A percentile compares a stretch with the other conserved stretches of the same genome.
These are phyloP conservation scores for Daldinia vernicosa DNA, from an alignment of 495 filamentous ascomycete genomes.

Conservation along the genomic window DNA sequence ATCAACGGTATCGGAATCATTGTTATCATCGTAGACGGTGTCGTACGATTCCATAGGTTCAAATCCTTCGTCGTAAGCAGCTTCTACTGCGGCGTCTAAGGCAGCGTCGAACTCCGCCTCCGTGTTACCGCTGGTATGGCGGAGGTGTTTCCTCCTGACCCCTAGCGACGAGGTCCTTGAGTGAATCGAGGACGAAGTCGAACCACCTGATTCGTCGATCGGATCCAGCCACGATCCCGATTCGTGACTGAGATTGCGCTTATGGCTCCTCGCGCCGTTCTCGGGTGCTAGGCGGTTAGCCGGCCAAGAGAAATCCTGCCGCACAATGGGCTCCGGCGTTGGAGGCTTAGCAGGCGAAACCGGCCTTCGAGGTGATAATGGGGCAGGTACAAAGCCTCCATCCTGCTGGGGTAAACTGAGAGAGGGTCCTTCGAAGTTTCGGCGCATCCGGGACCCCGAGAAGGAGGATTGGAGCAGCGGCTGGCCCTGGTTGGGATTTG, in stretches of 20 bases:
- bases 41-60: slow-evolving; percentile 71
- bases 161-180: slow-evolving; percentile 77
- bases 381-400: slow-evolving; percentile 68
- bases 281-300: slow-evolving; percentile 45
- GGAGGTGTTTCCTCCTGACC: slow-evolving; percentile 71
- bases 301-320: slow-evolving; percentile 55
- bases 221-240: slow-evolving; percentile 95
- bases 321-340: slow-evolving; percentile 50
- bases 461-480: slow-evolving; percentile 57
- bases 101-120: slow-evolving; percentile 96
- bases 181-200: slow-evolving; percentile 80
- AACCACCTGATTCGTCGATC: slow-evolving; percentile 92
- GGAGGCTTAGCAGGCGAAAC: slow-evolving; percentile 53
- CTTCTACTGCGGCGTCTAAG: slow-evolving; percentile 93
- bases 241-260: slow-evolving; percentile 70
- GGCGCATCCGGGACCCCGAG: slow-evolving; percentile 54
- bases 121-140: slow-evolving; percentile 74
- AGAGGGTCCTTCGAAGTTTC: slow-evolving; percentile 48
- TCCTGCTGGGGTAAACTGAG: slow-evolving; percentile 56
- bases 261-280: slow-evolving; percentile 52
- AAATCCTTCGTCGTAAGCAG: slow-evolving; percentile 92
- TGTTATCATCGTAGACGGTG: slow-evolving; percentile 41
- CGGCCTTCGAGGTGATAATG: slow-evolving; percentile 68
- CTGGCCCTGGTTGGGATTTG: slow-evolving; percentile 28
- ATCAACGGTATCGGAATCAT: slow-evolving; percentile 54